A percentile compares a stretch with the other conserved stretches of the same genome.
phyloP scores from a whole-genome alignment of 345 rosid species.

The Brassica rapa region DNA sequence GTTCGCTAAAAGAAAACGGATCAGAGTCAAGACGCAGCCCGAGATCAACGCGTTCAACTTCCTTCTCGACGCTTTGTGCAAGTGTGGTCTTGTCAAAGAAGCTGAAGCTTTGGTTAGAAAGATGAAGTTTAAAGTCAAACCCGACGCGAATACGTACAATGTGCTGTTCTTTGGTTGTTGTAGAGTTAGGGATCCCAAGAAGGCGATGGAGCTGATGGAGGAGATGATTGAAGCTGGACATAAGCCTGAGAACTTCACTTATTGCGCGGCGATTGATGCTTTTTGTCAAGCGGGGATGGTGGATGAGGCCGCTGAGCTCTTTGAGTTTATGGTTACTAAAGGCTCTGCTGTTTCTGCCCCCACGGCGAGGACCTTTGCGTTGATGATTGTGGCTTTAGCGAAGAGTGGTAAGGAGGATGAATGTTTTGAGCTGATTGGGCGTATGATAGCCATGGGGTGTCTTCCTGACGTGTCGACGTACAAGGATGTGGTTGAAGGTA shows the following conservation, averaged over 20 bases:
- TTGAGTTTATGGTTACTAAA: slow-evolving; percentile 80
- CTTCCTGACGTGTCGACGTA: slow-evolving; percentile 93
- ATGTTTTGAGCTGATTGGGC: slow-evolving; percentile 63
- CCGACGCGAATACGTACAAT: slow-evolving; percentile 67
- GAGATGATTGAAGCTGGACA: slow-evolving; percentile 84
- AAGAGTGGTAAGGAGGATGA: slow-evolving; percentile 61
- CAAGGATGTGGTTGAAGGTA: slow-evolving; percentile 80
- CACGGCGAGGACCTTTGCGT: slow-evolving; percentile 77
- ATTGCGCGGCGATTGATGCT: slow-evolving; percentile 79
- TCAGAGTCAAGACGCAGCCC: slow-evolving; percentile 83
- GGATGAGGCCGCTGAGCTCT: slow-evolving; percentile 69
- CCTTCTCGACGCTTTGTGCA: slow-evolving; percentile 82
- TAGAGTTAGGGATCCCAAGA: slow-evolving; percentile 74
- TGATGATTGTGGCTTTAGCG: slow-evolving; percentile 69
- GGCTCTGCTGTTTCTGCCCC: slow-evolving; percentile 86
- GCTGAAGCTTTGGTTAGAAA: slow-evolving; percentile 61
- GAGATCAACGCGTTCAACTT: slow-evolving; percentile 86
- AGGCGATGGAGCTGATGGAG: slow-evolving; percentile 70
- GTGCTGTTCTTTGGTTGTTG: slow-evolving; percentile 91
- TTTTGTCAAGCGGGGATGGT: slow-evolving; percentile 85
- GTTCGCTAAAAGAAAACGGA: slow-evolving; percentile 81
- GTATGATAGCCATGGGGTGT: slow-evolving; percentile 78
- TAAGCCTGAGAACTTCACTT: slow-evolving; percentile 76
- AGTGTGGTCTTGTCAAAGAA: slow-evolving; percentile 74
- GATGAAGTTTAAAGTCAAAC: slow-evolving; percentile 61